Evolutionary conservation across 768 basidiomycete species (phyloP).

Genomic region (Suillus americanus): DNA sequence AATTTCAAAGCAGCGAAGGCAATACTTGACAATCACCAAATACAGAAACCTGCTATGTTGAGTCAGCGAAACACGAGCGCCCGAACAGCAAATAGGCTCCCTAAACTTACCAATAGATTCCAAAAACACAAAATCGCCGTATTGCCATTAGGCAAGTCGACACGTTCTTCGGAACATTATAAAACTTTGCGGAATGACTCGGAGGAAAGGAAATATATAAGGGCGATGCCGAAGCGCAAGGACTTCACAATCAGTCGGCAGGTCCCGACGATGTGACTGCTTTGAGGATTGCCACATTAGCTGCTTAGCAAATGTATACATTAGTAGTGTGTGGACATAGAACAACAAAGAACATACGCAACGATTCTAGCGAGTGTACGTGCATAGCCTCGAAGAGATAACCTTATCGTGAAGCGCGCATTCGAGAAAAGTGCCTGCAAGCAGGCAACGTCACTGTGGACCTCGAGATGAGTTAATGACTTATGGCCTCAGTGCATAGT

Average conservation of each 20-base stretch:
- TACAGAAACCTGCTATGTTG: slow-evolving; percentile 3
- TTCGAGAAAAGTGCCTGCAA: slow-evolving; percentile 21
- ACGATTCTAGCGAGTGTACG: slow-evolving; percentile 1
- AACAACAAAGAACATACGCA: slow-evolving; percentile 5
- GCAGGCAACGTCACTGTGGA: slow-evolving; percentile 21
- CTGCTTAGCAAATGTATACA: not conserved
- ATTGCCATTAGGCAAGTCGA: slow-evolving; percentile 6
- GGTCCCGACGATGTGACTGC: slow-evolving; percentile 1
- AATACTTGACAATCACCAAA: slow-evolving; percentile 4
- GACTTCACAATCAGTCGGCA: slow-evolving; percentile 13
- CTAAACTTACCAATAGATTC: slow-evolving; percentile 18
- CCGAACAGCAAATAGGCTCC: slow-evolving; percentile 23
- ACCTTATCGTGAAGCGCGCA: slow-evolving; percentile 23
- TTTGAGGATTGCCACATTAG: not conserved
- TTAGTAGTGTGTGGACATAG: slow-evolving; percentile 5
- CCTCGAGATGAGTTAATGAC: not conserved
- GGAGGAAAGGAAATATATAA: slow-evolving; percentile 2
- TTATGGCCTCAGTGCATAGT: not conserved
- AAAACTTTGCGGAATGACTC: slow-evolving; percentile 14
- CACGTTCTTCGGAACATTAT: slow-evolving; percentile 9
- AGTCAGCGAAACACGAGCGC: slow-evolving; percentile 20
- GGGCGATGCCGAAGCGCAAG: slow-evolving; percentile 14
- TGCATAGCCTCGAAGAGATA: slow-evolving; percentile 22
- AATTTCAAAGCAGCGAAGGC: slow-evolving; percentile 3
- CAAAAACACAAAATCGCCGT: slow-evolving; percentile 9